These are phyloP conservation scores for Globisporangium cylindrosporum DNA, from an alignment of 352 stramenopile genomes.

Conservation along the genomic window DNA sequence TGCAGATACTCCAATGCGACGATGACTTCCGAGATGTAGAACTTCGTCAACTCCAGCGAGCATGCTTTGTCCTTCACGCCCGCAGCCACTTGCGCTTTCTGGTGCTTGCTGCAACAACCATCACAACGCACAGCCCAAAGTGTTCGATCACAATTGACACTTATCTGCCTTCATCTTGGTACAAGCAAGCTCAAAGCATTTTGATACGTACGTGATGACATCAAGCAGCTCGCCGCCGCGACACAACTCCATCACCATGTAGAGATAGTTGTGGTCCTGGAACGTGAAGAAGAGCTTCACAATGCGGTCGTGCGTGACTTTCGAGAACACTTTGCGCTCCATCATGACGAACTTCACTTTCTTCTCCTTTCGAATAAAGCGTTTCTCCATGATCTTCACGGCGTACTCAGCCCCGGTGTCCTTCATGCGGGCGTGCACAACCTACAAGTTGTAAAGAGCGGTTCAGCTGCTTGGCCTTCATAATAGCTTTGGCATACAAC, in stretches of 20 bases:
- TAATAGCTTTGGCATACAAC: not conserved
- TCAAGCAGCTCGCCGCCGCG: slow-evolving; percentile 83
- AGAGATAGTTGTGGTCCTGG: slow-evolving; percentile 86
- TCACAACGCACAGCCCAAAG: not conserved
- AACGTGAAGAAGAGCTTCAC: slow-evolving; percentile 91
- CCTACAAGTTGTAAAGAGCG: slow-evolving; percentile 19
- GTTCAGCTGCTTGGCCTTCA: not conserved
- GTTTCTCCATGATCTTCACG: slow-evolving; percentile 92
- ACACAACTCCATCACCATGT: slow-evolving; percentile 91
- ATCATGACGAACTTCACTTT: slow-evolving; percentile 92
- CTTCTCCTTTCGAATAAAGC: slow-evolving; percentile 89
- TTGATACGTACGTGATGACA: slow-evolving; percentile 70
- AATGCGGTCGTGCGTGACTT: slow-evolving; percentile 84
- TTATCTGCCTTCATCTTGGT: not conserved
- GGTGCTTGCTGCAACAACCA: slow-evolving; percentile 50
- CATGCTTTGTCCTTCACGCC: slow-evolving; percentile 66
- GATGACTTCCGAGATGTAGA: slow-evolving; percentile 94
- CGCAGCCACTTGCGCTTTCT: slow-evolving; percentile 58
- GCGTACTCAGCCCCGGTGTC: slow-evolving; percentile 83
- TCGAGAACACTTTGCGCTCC: slow-evolving; percentile 90
- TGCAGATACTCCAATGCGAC: slow-evolving; percentile 94
- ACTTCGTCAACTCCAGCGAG: slow-evolving; percentile 82
- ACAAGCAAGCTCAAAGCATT: too few species aligned
- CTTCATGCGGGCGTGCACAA: slow-evolving; percentile 89
- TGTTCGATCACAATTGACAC: not conserved